Base-by-base conservation (phyloP, 1,284 basidiomycete genomes). In the Amylostereum areolatum region DNA sequence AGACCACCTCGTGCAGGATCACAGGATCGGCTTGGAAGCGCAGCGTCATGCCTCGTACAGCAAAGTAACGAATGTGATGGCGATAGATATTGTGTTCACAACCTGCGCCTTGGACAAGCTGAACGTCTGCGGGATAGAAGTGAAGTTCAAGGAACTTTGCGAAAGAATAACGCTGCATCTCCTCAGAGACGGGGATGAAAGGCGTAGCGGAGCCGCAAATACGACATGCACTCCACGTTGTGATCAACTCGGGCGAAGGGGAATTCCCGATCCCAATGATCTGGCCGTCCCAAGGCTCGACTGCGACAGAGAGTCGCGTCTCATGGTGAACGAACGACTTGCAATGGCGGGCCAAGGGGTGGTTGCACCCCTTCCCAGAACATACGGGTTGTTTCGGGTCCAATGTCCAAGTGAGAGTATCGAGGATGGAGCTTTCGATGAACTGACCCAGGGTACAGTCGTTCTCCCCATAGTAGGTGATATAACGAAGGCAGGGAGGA, bases 51-150 rank as follows among this genome's bases (percentile, higher is more conserved):
- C 85, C 83, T 55, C 80, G 81, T 36, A 76, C 80, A 12, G 91
- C 88, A 66, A 98, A 97, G 67, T 92, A 98, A 39, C 97, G 85
- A 52, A 94, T 84, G 59, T 98, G 94, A 60, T 97, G 86, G 53
- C 87, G 81, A 64, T 94, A 97, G 49, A 95, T 91, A 62, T 99
- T 97, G 67, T 99, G 97, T 47, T 85, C 77, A 64, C 97, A 99
- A 2, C 85, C 83, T 53, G 87, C 84, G 41, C 86, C 87, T 57
- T 84, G 83, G n/a, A 89, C 85, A 28, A 89, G 73, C 60, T 83
- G 81, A 56, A 90, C 85, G 58, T 90, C 82, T 40, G 85, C 86
- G 11, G 92, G 90, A 66, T 96, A 95, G 66, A 95, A 95, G 60
- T 92, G 88, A 29, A 95, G 77, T 62, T 97, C 93, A 42, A 97